These are phyloP conservation scores for Ambrosia trifida DNA, from an alignment of 129 eudicot species.

Conservation along the genomic window DNA sequence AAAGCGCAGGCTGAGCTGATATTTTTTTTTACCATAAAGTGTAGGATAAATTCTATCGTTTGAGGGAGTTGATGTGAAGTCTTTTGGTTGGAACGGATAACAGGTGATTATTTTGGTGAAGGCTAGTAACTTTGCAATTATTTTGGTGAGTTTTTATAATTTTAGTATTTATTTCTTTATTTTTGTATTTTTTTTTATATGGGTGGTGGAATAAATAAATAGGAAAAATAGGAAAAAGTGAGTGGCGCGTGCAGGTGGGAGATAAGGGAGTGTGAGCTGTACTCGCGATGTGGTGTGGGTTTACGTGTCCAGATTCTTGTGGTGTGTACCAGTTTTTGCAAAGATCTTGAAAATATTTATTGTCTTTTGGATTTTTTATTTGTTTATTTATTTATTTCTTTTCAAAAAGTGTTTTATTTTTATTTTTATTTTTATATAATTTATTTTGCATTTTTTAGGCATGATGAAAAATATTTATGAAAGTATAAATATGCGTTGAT, in stretches of 20 bases:
- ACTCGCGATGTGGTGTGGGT: conserved; percentile 22
- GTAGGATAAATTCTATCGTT: too few relatives aligned
- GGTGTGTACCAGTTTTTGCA: conserved; percentile 25
- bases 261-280: conserved; percentile 34
- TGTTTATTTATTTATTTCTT: not conserved
- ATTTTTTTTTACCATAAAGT: too few relatives aligned
- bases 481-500: too few relatives aligned
- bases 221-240: conserved; percentile 7
- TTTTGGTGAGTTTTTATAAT: not conserved
- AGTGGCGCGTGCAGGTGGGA: conserved; percentile 39
- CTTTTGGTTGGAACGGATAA: too few relatives aligned
- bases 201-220: conserved; percentile 7
- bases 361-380: not conserved
- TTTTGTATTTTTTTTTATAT: not conserved
- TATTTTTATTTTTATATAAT: not conserved
- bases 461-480: too few relatives aligned
- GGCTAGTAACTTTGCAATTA: too few relatives aligned
- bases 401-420: not conserved
- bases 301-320: conserved; percentile 38
- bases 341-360: conserved; percentile 30
- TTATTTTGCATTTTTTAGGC: too few relatives aligned
- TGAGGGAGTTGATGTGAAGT: too few relatives aligned
- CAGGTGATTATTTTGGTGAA: too few relatives aligned
- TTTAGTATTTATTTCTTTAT: not conserved
- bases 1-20: too few relatives aligned